phyloP scores from a whole-genome alignment of 352 stramenopile genomes.

The Pythium dissotocum region DNA sequence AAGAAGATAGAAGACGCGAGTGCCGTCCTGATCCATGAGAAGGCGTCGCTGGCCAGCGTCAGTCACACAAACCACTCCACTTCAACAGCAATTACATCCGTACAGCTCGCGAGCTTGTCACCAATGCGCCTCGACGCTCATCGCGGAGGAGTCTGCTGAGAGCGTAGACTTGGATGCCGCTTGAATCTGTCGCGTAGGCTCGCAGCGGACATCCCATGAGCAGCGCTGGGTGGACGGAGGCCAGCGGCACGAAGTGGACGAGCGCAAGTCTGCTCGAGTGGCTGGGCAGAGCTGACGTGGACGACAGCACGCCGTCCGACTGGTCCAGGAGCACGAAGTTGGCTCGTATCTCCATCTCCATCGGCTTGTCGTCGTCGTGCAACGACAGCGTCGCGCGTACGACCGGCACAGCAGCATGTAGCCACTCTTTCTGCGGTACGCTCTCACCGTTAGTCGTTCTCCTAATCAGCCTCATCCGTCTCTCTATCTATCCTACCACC shows the following conservation, averaged over 20 bases:
- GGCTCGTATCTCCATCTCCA: constrained; percentile 27
- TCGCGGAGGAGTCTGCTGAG: constrained; percentile 22
- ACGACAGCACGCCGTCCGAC: not conserved
- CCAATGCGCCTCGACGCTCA: constrained; percentile 21
- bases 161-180: constrained; percentile 11
- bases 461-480: not conserved
- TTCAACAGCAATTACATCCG: not conserved
- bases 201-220: constrained; percentile 44
- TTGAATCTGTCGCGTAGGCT: constrained; percentile 2
- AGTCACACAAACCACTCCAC: not conserved
- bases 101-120: constrained; percentile 19
- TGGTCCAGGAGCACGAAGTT: constrained; percentile 28
- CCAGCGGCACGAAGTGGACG: constrained; percentile 36
- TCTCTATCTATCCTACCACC: constrained; percentile 30
- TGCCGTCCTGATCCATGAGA: constrained; percentile 8
- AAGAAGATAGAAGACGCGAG: constrained; percentile 25
- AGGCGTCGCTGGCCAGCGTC: not conserved
- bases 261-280: constrained; percentile 27
- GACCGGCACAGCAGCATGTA: constrained; percentile 22
- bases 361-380: not conserved
- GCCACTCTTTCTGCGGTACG: constrained; percentile 45
- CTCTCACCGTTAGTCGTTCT: not conserved
- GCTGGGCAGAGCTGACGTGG: constrained; percentile 28
- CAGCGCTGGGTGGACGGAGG: constrained; percentile 37
- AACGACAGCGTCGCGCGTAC: constrained; percentile 21